Percentiles rank a stretch among this genome's conserved stretches.
These are phyloP conservation scores for Calonectria pseudoreteaudii DNA, from an alignment of 2,329 filamentous ascomycete genomes.

Conservation along the genomic window DNA sequence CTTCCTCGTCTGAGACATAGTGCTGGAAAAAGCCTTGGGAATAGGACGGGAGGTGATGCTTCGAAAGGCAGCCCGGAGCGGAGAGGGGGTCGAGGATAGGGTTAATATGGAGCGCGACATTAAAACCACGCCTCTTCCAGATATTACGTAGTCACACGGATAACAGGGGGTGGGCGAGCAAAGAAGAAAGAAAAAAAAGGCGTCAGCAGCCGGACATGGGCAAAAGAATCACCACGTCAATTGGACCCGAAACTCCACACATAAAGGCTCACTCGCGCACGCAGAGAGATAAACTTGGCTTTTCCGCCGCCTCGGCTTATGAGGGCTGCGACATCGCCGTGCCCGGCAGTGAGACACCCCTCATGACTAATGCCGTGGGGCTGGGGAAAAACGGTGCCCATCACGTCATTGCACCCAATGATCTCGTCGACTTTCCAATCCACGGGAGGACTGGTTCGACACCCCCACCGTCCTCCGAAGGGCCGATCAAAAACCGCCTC, in stretches of 20 bases:
- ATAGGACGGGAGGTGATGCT: constrained; percentile 32
- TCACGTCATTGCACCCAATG: constrained; percentile 38
- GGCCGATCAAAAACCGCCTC: background rate
- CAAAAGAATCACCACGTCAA: constrained; percentile 19
- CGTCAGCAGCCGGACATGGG: constrained; percentile 1
- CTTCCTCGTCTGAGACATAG: constrained; percentile 58
- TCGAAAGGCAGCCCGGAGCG: constrained; percentile 36
- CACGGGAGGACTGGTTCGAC: constrained; percentile 35
- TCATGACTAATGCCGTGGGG: constrained; percentile 42
- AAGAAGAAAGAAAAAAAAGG: background rate
- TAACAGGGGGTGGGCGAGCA: background rate
- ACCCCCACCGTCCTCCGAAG: constrained; percentile 15
- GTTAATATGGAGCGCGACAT: constrained; percentile 45
- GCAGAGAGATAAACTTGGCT: background rate
- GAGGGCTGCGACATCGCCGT: constrained; percentile 43
- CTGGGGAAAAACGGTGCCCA: background rate
- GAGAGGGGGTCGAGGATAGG: constrained; percentile 36
- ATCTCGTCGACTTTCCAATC: constrained; percentile 33
- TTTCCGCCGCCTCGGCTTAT: constrained; percentile 8
- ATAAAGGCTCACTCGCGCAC: constrained; percentile 7
- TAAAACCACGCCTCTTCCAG: constrained; percentile 26
- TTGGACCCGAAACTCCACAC: constrained; percentile 27
- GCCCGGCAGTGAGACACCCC: constrained; percentile 20
- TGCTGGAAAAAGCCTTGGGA: constrained; percentile 41
- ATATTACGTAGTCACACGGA: constrained; percentile 27